phyloP scores from a whole-genome alignment of 495 filamentous ascomycete species.

The Penicillium turbatum region DNA sequence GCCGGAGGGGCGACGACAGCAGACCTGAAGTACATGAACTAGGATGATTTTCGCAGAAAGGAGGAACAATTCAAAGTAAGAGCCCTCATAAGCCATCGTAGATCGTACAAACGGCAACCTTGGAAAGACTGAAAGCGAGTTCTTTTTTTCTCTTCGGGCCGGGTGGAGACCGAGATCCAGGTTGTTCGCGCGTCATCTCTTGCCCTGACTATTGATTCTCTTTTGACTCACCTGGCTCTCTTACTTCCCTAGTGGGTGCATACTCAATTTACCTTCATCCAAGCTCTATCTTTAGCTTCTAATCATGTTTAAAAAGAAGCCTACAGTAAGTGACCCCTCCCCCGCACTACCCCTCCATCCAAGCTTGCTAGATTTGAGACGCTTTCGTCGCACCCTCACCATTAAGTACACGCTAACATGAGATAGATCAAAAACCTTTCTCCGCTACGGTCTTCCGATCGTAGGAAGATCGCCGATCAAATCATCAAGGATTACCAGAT shows the following conservation, averaged over 20 bases:
- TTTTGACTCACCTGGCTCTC: neutral
- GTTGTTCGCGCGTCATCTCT: neutral
- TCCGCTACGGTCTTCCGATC: constrained; percentile 66
- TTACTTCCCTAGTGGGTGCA: neutral
- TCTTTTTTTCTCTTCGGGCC: neutral
- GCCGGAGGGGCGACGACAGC: too few relatives aligned
- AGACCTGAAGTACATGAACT: too few relatives aligned
- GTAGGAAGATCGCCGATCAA: constrained; percentile 64
- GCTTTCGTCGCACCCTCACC: neutral
- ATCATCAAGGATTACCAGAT: constrained; percentile 63
- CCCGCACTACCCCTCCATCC: constrained; percentile 29
- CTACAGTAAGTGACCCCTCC: constrained; percentile 47
- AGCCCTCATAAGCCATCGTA: too few relatives aligned
- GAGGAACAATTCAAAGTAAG: too few relatives aligned
- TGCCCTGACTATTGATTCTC: neutral
- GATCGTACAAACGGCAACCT: too few relatives aligned
- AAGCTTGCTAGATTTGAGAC: neutral
- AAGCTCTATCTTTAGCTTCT: neutral
- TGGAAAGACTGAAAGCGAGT: too few relatives aligned
- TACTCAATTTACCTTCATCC: neutral
- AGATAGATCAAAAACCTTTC: constrained; percentile 64
- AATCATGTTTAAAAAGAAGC: constrained; percentile 78
- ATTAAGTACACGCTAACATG: neutral
- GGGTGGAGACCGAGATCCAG: neutral
- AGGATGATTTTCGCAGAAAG: too few relatives aligned